Evolutionary conservation across 371 early-diverging fungal genomes (phyloP).

Genomic region (Rhizopus microsporus): DNA sequence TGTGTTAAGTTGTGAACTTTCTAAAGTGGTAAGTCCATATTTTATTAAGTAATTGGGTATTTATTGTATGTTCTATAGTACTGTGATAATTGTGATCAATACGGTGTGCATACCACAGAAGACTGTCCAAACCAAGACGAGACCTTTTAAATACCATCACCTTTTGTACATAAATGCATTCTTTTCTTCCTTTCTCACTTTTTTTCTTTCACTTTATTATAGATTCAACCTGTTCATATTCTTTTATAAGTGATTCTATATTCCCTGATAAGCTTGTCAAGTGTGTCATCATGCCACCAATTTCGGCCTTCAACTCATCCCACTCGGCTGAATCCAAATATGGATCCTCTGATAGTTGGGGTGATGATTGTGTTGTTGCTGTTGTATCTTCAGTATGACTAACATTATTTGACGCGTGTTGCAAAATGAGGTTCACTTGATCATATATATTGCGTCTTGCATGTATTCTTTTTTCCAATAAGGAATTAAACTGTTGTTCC

Average conservation of each 20-base stretch:
- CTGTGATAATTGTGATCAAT: slow-evolving; percentile 74
- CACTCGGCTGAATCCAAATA: not conserved
- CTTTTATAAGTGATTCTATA: not conserved
- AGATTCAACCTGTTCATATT: not conserved
- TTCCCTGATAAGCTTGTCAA: not conserved
- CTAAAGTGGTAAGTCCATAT: slow-evolving; percentile 10
- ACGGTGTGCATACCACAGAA: slow-evolving; percentile 61
- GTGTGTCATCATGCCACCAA: not conserved
- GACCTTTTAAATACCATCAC: slow-evolving; percentile 41
- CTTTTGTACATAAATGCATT: slow-evolving; percentile 9
- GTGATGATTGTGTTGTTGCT: not conserved
- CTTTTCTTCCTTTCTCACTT: not conserved
- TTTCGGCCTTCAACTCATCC: not conserved
- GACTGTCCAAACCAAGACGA: slow-evolving; percentile 70
- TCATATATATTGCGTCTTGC: not conserved
- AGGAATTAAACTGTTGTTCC: not conserved
- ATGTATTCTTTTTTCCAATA: not conserved
- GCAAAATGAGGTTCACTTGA: not conserved
- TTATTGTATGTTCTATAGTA: slow-evolving; percentile 37
- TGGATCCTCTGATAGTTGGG: not conserved
- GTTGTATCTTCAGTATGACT: not conserved
- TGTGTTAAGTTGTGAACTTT: slow-evolving; percentile 49
- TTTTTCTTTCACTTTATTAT: not conserved
- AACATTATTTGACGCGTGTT: not conserved
- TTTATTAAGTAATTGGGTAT: not conserved